phyloP scores from a whole-genome alignment of 768 basidiomycete species.

The Tephrocybe sp. region DNA sequence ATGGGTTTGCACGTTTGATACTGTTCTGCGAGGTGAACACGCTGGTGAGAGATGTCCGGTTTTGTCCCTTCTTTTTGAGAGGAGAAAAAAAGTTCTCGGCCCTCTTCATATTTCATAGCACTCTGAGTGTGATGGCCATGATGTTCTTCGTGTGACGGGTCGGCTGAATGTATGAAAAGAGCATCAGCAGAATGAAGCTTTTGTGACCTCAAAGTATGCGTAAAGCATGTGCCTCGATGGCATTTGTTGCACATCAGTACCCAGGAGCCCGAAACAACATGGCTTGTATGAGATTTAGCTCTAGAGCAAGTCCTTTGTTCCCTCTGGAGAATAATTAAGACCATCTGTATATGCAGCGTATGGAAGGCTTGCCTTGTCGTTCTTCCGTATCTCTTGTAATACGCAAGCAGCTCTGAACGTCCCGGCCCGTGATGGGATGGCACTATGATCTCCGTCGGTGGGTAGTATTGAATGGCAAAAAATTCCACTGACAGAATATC shows the following conservation, averaged over 20 bases:
- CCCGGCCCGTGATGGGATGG: too few species aligned
- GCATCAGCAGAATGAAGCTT: conserved; percentile 40
- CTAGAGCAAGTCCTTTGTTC: conserved; percentile 15
- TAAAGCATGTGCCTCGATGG: conserved; percentile 36
- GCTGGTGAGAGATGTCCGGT: conserved; percentile 32
- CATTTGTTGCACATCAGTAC: conserved; percentile 39
- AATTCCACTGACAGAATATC: too few species aligned
- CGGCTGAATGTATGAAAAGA: conserved; percentile 25
- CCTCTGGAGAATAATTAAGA: conserved; percentile 10
- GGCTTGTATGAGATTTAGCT: conserved; percentile 8
- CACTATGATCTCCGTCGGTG: too few species aligned
- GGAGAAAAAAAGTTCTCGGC: conserved; percentile 12
- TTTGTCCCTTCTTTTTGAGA: conserved; percentile 31
- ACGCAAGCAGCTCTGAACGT: conserved; percentile 29
- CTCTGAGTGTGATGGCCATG: conserved; percentile 33
- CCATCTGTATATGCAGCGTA: background rate
- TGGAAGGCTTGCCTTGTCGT: conserved; percentile 6
- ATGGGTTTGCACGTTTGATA: conserved; percentile 49
- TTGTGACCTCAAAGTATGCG: conserved; percentile 29
- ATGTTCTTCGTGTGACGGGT: conserved; percentile 25
- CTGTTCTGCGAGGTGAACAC: conserved; percentile 44
- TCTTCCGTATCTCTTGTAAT: conserved; percentile 21
- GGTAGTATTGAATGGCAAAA: background rate
- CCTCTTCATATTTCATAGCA: conserved; percentile 20
- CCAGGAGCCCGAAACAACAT: conserved; percentile 20